Evolutionary conservation across 1,139 yeast genomes (phyloP).

Genomic region (Debaryomyces singareniensis): DNA sequence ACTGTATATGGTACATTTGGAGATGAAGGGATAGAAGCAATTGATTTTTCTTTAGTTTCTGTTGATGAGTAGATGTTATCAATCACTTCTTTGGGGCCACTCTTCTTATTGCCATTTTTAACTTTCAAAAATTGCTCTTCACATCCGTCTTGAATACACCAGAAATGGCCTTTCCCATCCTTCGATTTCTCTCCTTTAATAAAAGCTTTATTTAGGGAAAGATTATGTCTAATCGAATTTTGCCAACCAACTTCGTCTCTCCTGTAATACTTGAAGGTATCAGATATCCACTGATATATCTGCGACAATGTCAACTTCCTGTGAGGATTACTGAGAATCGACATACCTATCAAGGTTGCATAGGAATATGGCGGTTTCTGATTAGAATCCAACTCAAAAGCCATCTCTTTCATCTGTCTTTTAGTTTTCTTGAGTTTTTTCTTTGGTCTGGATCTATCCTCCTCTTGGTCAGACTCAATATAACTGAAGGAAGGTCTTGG

Average conservation of each 20-base stretch:
- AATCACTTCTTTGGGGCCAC: constrained; percentile 42
- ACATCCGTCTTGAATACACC: constrained; percentile 82
- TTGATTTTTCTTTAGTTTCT: constrained; percentile 11
- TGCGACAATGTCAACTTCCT: constrained; percentile 82
- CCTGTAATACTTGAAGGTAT: constrained; percentile 77
- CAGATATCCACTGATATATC: constrained; percentile 89
- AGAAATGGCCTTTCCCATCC: constrained; percentile 95
- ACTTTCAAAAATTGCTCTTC: constrained; percentile 78
- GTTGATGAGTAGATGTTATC: constrained; percentile 24
- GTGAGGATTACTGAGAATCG: constrained; percentile 77
- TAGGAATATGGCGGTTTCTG: constrained; percentile 90
- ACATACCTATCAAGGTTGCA: constrained; percentile 91
- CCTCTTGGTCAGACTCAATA: constrained; percentile 7
- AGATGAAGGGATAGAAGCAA: constrained; percentile 28
- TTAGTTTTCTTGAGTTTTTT: constrained; percentile 20
- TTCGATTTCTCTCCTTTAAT: constrained; percentile 87
- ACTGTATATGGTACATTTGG: constrained; percentile 17
- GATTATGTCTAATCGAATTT: constrained; percentile 80
- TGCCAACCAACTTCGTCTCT: constrained; percentile 93
- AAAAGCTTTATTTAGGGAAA: constrained; percentile 81
- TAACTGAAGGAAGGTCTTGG: constrained; percentile 6
- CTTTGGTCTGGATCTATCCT: constrained; percentile 13
- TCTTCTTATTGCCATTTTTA: constrained; percentile 41
- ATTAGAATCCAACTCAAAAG: constrained; percentile 37
- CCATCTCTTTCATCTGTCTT: constrained; percentile 20